Percentiles rank a stretch among this genome's conserved stretches.
Conservation (phyloP, 106 monocot genomes). For the Dendrobium officinale region DNA sequence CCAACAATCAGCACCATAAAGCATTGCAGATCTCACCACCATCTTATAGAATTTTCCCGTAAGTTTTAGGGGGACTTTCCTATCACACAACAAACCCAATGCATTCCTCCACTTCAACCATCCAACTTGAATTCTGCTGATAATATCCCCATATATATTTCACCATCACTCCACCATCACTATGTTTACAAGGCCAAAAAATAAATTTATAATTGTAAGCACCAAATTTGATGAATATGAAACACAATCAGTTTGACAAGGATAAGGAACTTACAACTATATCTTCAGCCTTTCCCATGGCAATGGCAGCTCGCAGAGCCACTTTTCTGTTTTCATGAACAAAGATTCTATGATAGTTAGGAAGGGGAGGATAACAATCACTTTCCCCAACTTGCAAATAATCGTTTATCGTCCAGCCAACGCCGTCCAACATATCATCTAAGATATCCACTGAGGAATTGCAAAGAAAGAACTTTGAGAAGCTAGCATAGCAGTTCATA, state of each 20-base stretch:
- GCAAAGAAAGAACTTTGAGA: not conserved
- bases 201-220: not conserved
- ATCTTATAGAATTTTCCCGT: no score
- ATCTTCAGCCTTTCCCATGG: conserved; percentile 33
- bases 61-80: no score
- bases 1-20: no score
- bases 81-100: no score
- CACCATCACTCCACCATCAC: no score
- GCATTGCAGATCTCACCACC: no score
- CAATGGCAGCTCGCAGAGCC: conserved; percentile 27
- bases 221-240: not conserved
- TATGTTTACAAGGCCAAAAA: not conserved
- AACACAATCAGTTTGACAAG: not conserved
- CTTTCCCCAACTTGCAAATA: conserved; percentile 4
- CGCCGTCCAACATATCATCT: conserved; percentile 34
- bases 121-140: no score
- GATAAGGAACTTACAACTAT: conserved; percentile 24
- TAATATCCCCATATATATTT: no score
- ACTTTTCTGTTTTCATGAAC: conserved; percentile 32
- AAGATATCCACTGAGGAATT: conserved; percentile 22
- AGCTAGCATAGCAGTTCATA: not conserved
- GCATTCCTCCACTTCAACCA: no score
- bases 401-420: conserved; percentile 23
- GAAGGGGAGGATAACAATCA: conserved; percentile 10
- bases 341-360: conserved; percentile 18